Evolutionary conservation across 2,329 filamentous ascomycete genomes (phyloP).

Genomic region (Fusarium verticillioides): DNA sequence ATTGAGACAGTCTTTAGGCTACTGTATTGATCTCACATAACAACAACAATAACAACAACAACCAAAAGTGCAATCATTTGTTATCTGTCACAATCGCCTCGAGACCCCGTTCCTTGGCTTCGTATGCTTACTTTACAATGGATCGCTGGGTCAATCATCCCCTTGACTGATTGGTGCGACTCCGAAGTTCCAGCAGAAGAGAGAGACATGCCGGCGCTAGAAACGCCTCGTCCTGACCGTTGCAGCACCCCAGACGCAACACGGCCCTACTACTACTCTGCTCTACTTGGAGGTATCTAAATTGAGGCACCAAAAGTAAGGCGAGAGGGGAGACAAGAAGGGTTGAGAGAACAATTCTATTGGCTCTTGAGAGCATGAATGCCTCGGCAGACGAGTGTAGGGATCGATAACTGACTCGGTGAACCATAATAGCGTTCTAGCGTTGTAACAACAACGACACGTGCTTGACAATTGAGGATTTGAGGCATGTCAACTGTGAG

Average conservation of each 20-base stretch:
- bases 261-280: slow-evolving; percentile 18
- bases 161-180: slow-evolving; percentile 3
- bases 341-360: not conserved
- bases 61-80: not conserved
- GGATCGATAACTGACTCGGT: not conserved
- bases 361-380: not conserved
- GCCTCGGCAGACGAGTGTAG: not conserved
- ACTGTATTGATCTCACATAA: slow-evolving; percentile 12
- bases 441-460: not conserved
- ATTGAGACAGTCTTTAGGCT: slow-evolving; percentile 2
- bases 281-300: not conserved
- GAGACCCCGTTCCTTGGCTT: slow-evolving; percentile 3
- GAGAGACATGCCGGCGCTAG: slow-evolving; percentile 38
- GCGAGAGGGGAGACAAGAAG: slow-evolving; percentile 4
- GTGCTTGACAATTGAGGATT: not conserved
- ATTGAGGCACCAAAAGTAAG: not conserved
- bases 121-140: slow-evolving; percentile 4
- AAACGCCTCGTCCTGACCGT: slow-evolving; percentile 34
- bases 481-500: not conserved
- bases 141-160: not conserved
- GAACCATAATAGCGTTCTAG: not conserved
- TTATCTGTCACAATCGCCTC: slow-evolving; percentile 12
- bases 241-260: slow-evolving; percentile 35
- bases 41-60: not conserved
- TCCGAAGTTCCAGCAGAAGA: not conserved